Base-by-base conservation (phyloP, 306 rosid species). In the Rubus parviflorus region DNA sequence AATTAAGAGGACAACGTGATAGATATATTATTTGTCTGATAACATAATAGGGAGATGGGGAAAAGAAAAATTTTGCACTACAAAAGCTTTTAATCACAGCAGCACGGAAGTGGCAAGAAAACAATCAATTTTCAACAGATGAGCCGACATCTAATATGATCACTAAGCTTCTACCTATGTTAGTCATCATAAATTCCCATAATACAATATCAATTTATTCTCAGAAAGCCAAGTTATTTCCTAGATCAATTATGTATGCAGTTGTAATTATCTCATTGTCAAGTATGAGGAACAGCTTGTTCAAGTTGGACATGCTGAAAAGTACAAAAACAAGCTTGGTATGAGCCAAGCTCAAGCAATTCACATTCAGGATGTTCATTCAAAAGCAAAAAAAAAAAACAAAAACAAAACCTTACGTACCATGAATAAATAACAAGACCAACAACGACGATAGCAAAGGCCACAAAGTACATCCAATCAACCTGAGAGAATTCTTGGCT, bases 381-480 rank as follows among this genome's bases (percentile, higher is more conserved):
- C 37, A 45, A 7, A 53, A 76, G 25, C 57, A 61, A 68, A 66
- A 58, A 41, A 56, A 16, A 53, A 35, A 42, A 75, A 7, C 4
- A 61, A 16, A 47, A 41, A 62, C 35, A 1, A 23, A 47, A 76
- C 4, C 7, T 19, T 58, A 83, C 93, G 3, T 92, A 92, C 97
- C 90, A 87, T 16, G 98, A 95, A 82, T 95, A 95, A 86, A 92
- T 82, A 64, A 95, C 49, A 71, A 95, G 88, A 57, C 98, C 98
- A 74, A 76, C 40, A 22, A 83, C 70, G 73, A 95, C 97, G 64
- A 81, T 87, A 66, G 88, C 97, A 63, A 95, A 95, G 30, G 98
- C 97, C 72, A 92, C 79, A 78, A 79, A 92, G 88, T 92, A 95
- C 91, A 95, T 84, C 98, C 98, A 95, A 85, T 95, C 98, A 79